Conservation (phyloP, 2,329 filamentous ascomycete genomes). For the Zasmidium cellare region DNA sequence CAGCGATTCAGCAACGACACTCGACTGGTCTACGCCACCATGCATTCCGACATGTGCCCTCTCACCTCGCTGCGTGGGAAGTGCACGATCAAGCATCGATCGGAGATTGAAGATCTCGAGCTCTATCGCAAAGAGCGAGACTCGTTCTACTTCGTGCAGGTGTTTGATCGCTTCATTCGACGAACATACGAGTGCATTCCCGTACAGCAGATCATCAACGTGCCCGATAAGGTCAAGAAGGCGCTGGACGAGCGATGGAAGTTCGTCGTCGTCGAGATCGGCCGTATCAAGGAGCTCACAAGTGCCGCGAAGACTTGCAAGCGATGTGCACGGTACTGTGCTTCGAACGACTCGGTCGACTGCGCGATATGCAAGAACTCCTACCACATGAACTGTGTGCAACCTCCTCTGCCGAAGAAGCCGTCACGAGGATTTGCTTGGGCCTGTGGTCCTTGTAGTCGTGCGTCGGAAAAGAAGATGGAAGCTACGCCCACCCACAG, state of each 20-base stretch:
- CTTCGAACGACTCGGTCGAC: slow-evolving; percentile 93
- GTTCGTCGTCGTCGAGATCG: slow-evolving; percentile 91
- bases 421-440: slow-evolving; percentile 96
- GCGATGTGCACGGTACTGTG: slow-evolving; percentile 86
- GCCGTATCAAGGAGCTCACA: slow-evolving; percentile 90
- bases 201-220: slow-evolving; percentile 89
- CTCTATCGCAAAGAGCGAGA: slow-evolving; percentile 82
- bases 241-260: slow-evolving; percentile 96
- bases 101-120: slow-evolving; percentile 79
- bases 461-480: slow-evolving; percentile 89
- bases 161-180: slow-evolving; percentile 97
- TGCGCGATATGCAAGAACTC: slow-evolving; percentile 93
- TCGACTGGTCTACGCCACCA: slow-evolving; percentile 88
- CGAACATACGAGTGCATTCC: slow-evolving; percentile 97
- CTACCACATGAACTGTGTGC: slow-evolving; percentile 98
- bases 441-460: slow-evolving; percentile 94
- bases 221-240: slow-evolving; percentile 91
- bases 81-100: slow-evolving; percentile 85
- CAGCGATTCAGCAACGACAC: slow-evolving; percentile 89
- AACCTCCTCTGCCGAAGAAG: slow-evolving; percentile 88
- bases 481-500: slow-evolving; percentile 80
- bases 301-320: slow-evolving; percentile 96
- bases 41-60: slow-evolving; percentile 97
- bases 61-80: slow-evolving; percentile 90
- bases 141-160: slow-evolving; percentile 94